phyloP scores from a whole-genome alignment of 495 filamentous ascomycete genomes.

The Cercophora newfieldiana region DNA sequence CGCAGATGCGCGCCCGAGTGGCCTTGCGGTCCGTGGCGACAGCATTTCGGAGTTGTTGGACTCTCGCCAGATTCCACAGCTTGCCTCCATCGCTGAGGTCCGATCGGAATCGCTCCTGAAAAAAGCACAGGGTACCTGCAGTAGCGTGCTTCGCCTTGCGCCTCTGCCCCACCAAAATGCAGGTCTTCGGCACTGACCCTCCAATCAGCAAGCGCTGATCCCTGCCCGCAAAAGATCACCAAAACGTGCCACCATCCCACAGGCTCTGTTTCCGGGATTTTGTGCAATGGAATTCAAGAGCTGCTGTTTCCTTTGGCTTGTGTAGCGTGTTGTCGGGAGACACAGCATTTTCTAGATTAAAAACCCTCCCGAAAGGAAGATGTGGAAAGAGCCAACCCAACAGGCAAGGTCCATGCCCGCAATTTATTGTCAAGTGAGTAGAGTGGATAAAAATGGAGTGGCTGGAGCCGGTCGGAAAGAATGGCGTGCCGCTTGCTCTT shows the following conservation, averaged over 20 bases:
- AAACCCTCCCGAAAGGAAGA: not conserved
- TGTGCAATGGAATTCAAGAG: not conserved
- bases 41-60: too few species aligned
- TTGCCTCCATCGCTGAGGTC: not conserved
- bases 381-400: not conserved
- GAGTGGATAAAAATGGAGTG: not conserved
- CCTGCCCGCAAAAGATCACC: not conserved
- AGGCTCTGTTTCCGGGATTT: not conserved
- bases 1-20: too few species aligned
- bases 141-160: not conserved
- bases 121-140: not conserved
- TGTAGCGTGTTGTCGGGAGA: not conserved
- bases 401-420: too few species aligned
- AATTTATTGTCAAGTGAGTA: too few species aligned
- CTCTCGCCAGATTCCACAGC: too few species aligned
- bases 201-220: not conserved
- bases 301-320: not conserved
- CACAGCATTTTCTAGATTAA: not conserved
- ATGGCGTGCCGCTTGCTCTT: not conserved
- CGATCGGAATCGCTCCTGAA: not conserved
- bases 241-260: not conserved
- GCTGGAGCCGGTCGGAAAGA: not conserved
- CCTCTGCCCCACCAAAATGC: not conserved
- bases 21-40: too few species aligned
- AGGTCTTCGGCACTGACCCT: not conserved